These are phyloP conservation scores for Trypanosoma brucei DNA, from an alignment of 208 protist genomes.

Conservation along the genomic window DNA sequence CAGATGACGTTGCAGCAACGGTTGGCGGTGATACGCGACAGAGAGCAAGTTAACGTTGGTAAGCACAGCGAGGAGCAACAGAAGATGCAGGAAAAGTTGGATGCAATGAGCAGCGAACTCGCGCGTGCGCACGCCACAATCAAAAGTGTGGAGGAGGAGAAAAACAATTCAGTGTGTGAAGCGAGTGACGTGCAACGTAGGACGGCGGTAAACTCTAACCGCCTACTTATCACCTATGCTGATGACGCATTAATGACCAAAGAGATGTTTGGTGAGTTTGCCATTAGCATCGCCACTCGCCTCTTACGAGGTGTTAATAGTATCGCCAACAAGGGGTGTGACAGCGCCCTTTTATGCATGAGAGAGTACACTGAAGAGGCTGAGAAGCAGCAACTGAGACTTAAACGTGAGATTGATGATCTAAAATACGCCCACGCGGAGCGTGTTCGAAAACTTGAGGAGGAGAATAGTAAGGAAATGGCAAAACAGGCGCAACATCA, in stretches of 20 bases:
- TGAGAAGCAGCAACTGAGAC: constrained; percentile 6
- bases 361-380: not conserved
- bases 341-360: not conserved
- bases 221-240: constrained; percentile 8
- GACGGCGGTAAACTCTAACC: not conserved
- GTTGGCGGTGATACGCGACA: not conserved
- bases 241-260: constrained; percentile 21
- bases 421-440: constrained; percentile 8
- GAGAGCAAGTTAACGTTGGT: not conserved
- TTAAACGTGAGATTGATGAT: constrained; percentile 16
- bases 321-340: constrained; percentile 4
- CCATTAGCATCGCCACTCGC: constrained; percentile 5
- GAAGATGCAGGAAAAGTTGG: not conserved
- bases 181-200: constrained; percentile 6
- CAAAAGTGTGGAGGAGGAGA: constrained; percentile 2
- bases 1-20: constrained; percentile 6
- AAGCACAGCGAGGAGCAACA: constrained; percentile 7
- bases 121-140: not conserved
- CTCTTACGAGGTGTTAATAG: not conserved
- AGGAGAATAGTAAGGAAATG: constrained; percentile 12
- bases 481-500: constrained; percentile 14
- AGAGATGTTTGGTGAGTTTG: constrained; percentile 20
- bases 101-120: constrained; percentile 5
- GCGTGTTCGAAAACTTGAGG: constrained; percentile 8
- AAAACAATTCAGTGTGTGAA: not conserved